Percentiles rank a stretch among this genome's conserved stretches.
Evolutionary conservation across 2,329 filamentous ascomycete species (phyloP).

Genomic region (Monilinia aucupariae): DNA sequence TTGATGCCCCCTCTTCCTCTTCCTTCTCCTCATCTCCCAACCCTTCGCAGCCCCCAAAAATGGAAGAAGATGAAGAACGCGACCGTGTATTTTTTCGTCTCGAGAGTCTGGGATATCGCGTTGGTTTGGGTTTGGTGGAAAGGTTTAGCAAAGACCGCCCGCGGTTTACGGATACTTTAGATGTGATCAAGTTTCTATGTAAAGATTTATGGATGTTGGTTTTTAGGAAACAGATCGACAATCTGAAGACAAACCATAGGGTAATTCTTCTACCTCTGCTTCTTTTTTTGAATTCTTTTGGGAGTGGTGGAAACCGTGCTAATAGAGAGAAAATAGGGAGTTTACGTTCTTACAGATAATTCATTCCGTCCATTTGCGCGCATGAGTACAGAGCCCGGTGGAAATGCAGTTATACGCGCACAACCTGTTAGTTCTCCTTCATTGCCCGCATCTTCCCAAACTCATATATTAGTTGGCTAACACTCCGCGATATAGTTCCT

Average conservation of each 20-base stretch:
- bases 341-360: slow-evolving; percentile 94
- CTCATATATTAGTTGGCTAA: neutral
- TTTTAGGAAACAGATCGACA: slow-evolving; percentile 96
- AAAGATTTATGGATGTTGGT: slow-evolving; percentile 95
- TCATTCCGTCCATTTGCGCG: slow-evolving; percentile 80
- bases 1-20: slow-evolving; percentile 41
- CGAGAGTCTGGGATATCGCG: slow-evolving; percentile 81
- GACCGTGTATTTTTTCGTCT: slow-evolving; percentile 82
- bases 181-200: slow-evolving; percentile 97
- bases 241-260: slow-evolving; percentile 95
- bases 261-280: slow-evolving; percentile 41
- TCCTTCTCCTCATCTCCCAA: neutral
- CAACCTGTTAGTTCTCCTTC: slow-evolving; percentile 61
- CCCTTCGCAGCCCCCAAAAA: slow-evolving; percentile 29
- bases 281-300: neutral
- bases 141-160: slow-evolving; percentile 79
- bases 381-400: slow-evolving; percentile 78
- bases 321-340: slow-evolving; percentile 52
- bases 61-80: slow-evolving; percentile 74
- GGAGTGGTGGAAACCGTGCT: neutral
- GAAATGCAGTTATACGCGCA: slow-evolving; percentile 66
- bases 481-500: slow-evolving; percentile 57
- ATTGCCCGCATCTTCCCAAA: neutral
- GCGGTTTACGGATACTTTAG: slow-evolving; percentile 84
- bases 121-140: slow-evolving; percentile 88